These are phyloP conservation scores for Passiflora organensis DNA, from an alignment of 345 rosid genomes.

Conservation along the genomic window DNA sequence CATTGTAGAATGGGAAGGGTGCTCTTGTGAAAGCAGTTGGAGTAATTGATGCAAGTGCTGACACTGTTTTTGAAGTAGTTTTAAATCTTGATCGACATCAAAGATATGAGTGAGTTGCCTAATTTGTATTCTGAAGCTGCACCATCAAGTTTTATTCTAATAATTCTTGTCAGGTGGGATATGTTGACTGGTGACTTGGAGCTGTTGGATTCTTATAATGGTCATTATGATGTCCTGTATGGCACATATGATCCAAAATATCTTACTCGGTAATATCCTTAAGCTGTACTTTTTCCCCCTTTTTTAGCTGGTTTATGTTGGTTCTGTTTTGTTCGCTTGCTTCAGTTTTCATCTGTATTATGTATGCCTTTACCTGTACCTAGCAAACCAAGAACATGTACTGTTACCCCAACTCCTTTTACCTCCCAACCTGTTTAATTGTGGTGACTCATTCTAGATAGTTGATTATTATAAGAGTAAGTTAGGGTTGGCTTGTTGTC, in stretches of 20 bases:
- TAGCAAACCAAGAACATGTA: too few relatives aligned
- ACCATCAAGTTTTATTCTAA: slow-evolving; percentile 20
- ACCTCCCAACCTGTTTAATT: too few relatives aligned
- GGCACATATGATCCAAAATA: slow-evolving; percentile 78
- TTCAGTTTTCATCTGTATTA: background rate
- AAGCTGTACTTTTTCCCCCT: background rate
- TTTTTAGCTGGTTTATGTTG: background rate
- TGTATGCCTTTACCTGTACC: too few relatives aligned
- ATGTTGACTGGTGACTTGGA: slow-evolving; percentile 83
- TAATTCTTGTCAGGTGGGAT: slow-evolving; percentile 81
- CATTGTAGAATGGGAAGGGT: slow-evolving; percentile 61
- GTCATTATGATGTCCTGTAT: slow-evolving; percentile 83
- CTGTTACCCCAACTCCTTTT: too few relatives aligned
- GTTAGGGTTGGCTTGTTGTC: too few relatives aligned
- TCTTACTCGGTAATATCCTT: slow-evolving; percentile 60
- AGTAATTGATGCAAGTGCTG: slow-evolving; percentile 81
- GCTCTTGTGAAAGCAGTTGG: slow-evolving; percentile 84
- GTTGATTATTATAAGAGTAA: too few relatives aligned
- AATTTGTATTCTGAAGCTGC: slow-evolving; percentile 9
- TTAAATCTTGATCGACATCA: slow-evolving; percentile 60
- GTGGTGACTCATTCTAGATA: too few relatives aligned
- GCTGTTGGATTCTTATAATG: slow-evolving; percentile 76
- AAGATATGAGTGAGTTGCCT: slow-evolving; percentile 80
- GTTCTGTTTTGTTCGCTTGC: background rate
- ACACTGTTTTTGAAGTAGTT: slow-evolving; percentile 78